phyloP scores from a whole-genome alignment of 176 grass and related monocot species.

The Luzula sylvatica region DNA sequence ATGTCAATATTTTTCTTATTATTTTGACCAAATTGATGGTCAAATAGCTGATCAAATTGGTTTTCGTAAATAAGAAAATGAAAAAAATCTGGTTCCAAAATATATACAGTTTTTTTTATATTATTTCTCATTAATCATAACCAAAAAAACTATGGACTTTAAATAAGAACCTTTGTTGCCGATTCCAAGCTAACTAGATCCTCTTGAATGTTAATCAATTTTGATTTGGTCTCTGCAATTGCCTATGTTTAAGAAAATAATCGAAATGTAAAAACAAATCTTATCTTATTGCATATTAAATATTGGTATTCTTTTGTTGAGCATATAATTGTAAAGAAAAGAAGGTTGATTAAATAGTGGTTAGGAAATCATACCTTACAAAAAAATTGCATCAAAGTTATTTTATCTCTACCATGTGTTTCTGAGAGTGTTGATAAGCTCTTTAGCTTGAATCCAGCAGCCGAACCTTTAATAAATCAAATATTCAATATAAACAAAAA shows the following conservation, averaged over 20 bases:
- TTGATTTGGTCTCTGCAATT: conserved; percentile 60
- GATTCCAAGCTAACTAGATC: conserved; percentile 77
- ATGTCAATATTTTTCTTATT: no score
- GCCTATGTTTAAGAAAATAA: conserved; percentile 40
- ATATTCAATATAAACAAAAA: no score
- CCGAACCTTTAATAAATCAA: conserved; percentile 45
- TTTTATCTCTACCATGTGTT: conserved; percentile 73
- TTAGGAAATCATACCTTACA: conserved; percentile 95
- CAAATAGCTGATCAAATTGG: no score
- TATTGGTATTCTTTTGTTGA: no score
- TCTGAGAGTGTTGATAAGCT: conserved; percentile 85
- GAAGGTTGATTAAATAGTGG: background rate
- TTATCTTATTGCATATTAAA: background rate
- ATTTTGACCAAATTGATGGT: no score
- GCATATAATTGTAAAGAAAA: no score
- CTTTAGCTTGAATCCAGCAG: conserved; percentile 71
- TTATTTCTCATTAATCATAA: no score
- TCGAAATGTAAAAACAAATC: no score
- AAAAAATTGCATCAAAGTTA: conserved; percentile 85
- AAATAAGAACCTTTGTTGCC: conserved; percentile 86
- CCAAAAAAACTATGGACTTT: no score
- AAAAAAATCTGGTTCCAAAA: conserved; percentile 8
- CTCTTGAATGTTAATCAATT: conserved; percentile 72
- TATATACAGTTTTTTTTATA: background rate
- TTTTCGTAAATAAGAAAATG: conserved; percentile 26